Base-by-base conservation (phyloP, 2,329 filamentous ascomycete genomes). In the Diaporthe citri region DNA sequence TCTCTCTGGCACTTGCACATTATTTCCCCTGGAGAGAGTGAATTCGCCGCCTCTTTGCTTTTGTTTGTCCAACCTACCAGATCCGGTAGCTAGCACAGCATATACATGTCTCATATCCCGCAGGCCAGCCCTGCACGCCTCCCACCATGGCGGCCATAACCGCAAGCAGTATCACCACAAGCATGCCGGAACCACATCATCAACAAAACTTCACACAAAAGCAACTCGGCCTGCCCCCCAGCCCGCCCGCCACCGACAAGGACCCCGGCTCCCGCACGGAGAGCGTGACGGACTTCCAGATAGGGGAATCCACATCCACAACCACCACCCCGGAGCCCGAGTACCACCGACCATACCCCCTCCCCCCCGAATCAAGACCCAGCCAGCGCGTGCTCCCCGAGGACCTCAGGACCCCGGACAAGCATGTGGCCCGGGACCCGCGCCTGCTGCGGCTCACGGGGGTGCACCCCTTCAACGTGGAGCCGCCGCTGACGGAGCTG, bases 381-480 rank as follows among this genome's bases (percentile, higher is more conserved):
- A 88, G 82, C 64, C 91, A 89, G 64, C 85, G 88, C 56, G 90
- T 97, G 17, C 87, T 97, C 8, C 87, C 91, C n/a, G 85, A 94
- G 80, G 95, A 98, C 81, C 87, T 94, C 77, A 93, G 93, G 77
- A 98, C 95, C 0, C 96, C 96, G 12, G 96, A 98, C 81, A 87
- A 84, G 78, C 94, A 96, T 86, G 94, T 98, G 28, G 88, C 92
- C 31, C 89, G 96, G 82, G 95, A 98, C 84, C 88, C 93, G 1
- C 90, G 95, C 55, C 87, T 98, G 22, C 97, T 98, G 77, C 90
- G 96, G 69, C 87, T 98, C 20, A 98, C 96, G 15, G 96, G 96
- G 34, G 90, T 94, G 8, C 96, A 98, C 83, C 96, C 96, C 1
- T 97, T 97, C 87, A 98, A 98, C 79, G 93, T 94, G 66, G 96